phyloP scores from a whole-genome alignment of 2,329 filamentous ascomycete genomes.

The Parastagonospora avenae region DNA sequence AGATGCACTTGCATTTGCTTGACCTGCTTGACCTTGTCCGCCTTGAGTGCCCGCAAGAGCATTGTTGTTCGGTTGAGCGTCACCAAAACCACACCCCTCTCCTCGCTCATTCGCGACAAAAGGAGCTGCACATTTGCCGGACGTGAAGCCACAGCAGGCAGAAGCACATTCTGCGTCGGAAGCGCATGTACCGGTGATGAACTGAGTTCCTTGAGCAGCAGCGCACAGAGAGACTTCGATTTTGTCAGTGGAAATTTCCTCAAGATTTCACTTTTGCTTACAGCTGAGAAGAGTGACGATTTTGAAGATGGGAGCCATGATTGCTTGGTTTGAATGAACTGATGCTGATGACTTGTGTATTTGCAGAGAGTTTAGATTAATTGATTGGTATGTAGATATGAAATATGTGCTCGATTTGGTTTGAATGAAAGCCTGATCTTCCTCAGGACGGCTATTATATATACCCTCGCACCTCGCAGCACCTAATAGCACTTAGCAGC shows the following conservation, averaged over 20 bases:
- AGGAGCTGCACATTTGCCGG: slow-evolving; percentile 40
- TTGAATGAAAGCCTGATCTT: slow-evolving; percentile 6
- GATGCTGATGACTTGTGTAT: neutral
- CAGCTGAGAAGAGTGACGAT: slow-evolving; percentile 29
- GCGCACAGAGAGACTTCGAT: slow-evolving; percentile 30
- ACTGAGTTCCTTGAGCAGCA: slow-evolving; percentile 34
- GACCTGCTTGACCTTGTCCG: neutral
- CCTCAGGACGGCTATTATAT: slow-evolving; percentile 20
- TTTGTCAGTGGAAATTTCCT: neutral
- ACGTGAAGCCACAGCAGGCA: slow-evolving; percentile 34
- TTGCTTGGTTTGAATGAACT: neutral
- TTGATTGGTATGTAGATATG: neutral
- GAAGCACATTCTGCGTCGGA: slow-evolving; percentile 35
- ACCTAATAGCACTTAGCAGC: too few species aligned
- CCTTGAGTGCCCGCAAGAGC: slow-evolving; percentile 19
- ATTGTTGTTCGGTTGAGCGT: slow-evolving; percentile 40
- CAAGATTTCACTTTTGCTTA: slow-evolving; percentile 7
- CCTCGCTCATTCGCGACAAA: slow-evolving; percentile 42
- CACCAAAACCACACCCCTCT: slow-evolving; percentile 45
- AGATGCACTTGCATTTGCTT: slow-evolving; percentile 6
- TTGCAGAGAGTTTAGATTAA: neutral
- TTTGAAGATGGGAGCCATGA: slow-evolving; percentile 37
- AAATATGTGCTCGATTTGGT: neutral
- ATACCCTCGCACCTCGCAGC: neutral
- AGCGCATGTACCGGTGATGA: slow-evolving; percentile 36